A percentile compares a stretch with the other conserved stretches of the same genome.
These are phyloP conservation scores for Elsinoe batatas DNA, from an alignment of 2,329 filamentous ascomycete species.

Conservation along the genomic window DNA sequence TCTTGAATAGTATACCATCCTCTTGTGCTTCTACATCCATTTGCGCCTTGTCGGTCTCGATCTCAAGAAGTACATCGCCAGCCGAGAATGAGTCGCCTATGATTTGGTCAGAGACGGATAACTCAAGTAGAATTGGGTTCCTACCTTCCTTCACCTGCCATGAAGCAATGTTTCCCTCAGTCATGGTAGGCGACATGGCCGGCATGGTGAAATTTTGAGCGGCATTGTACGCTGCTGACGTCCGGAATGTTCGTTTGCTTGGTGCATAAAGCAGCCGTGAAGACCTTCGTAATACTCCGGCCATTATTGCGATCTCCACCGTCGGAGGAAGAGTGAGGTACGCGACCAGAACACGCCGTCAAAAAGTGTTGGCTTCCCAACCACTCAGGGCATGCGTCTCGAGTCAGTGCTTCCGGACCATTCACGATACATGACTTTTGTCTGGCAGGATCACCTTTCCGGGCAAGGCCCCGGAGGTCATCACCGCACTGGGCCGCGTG, in stretches of 20 bases:
- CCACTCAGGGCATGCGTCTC: background rate
- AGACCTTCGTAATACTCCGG: slow-evolving; percentile 5
- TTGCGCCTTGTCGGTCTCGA: slow-evolving; percentile 88
- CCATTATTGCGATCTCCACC: background rate
- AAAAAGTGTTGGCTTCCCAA: slow-evolving; percentile 10
- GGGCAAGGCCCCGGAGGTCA: slow-evolving; percentile 1
- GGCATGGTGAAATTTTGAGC: slow-evolving; percentile 89
- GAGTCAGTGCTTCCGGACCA: too few relatives aligned
- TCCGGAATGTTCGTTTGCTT: slow-evolving; percentile 12
- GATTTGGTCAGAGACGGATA: slow-evolving; percentile 18
- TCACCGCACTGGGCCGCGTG: background rate
- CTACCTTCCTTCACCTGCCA: slow-evolving; percentile 77
- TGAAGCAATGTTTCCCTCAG: slow-evolving; percentile 74
- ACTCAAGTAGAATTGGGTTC: background rate
- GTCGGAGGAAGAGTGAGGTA: background rate
- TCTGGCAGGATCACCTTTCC: background rate
- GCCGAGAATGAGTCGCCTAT: slow-evolving; percentile 63
- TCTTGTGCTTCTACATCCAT: slow-evolving; percentile 95
- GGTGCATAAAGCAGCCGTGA: slow-evolving; percentile 5
- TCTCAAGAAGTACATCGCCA: slow-evolving; percentile 80
- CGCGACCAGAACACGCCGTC: background rate
- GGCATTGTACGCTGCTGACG: slow-evolving; percentile 32
- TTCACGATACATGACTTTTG: background rate
- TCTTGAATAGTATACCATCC: slow-evolving; percentile 77
- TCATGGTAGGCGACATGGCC: slow-evolving; percentile 86